Evolutionary conservation across 2,329 filamentous ascomycete genomes (phyloP).

Genomic region (Elsinoe perseae): DNA sequence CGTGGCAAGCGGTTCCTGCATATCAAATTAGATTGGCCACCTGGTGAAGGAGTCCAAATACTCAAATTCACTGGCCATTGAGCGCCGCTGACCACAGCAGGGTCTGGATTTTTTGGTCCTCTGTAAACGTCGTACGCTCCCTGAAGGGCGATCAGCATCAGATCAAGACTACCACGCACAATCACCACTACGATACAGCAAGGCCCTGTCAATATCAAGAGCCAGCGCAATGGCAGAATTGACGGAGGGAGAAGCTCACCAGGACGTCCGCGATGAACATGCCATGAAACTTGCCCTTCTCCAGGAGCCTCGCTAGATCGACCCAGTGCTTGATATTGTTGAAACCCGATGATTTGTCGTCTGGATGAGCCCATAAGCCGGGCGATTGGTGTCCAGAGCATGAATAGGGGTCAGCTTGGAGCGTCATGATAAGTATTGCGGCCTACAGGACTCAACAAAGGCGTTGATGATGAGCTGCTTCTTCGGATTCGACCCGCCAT

Average conservation of each 20-base stretch:
- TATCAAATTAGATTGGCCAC: background rate
- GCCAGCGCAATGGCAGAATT: too few species aligned
- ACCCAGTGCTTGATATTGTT: constrained; percentile 55
- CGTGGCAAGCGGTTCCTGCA: constrained; percentile 51
- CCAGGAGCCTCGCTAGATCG: constrained; percentile 51
- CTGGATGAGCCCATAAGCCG: constrained; percentile 56
- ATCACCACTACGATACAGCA: too few species aligned
- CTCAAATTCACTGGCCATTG: constrained; percentile 59
- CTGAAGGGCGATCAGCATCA: constrained; percentile 24
- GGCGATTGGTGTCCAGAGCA: constrained; percentile 47
- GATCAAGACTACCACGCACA: background rate
- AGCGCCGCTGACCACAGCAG: constrained; percentile 54
- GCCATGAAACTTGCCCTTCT: constrained; percentile 56
- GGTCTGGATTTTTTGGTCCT: constrained; percentile 51
- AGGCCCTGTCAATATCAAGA: too few species aligned
- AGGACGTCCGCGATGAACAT: constrained; percentile 62
- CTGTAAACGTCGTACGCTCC: constrained; percentile 60
- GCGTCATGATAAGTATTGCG: constrained; percentile 16
- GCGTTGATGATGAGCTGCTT: constrained; percentile 36
- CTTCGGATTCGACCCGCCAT: constrained; percentile 20
- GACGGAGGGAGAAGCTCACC: constrained; percentile 30
- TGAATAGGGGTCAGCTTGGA: constrained; percentile 27
- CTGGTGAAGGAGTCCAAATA: background rate
- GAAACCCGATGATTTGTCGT: constrained; percentile 57
- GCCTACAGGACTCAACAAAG: constrained; percentile 35